Base-by-base conservation (phyloP, 805 yeast genomes). In the Ogataea paraovalis region DNA sequence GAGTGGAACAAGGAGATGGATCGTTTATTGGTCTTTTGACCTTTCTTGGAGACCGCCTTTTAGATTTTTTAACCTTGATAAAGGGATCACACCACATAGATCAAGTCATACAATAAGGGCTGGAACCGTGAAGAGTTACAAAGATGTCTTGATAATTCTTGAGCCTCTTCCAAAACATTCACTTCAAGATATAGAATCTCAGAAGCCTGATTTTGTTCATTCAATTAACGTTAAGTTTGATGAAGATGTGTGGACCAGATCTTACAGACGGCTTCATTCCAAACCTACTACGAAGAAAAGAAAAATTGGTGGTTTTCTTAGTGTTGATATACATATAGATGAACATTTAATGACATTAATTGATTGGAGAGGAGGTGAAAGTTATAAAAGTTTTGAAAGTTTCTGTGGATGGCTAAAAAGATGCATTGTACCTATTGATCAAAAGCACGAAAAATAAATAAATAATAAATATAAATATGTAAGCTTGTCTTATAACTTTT, bases 401-500 rank as follows among this genome's bases (percentile, higher is more conserved):
- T 64, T 67, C 39, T 50, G 54, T 43, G 56, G 58, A 12, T 57
- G 58, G 54, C 30, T 62, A 34, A 53, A 45, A 25, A 43, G 47
- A 39, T 18, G 9, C 16, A 20, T 28, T 13, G 14, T 25, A 10
- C 6, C 28, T 25, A 7, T 25, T 25, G 28, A 25, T 7, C 10
- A 25, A 25, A 25, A 7, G 28, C 9, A 25, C 10, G 12, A 28
- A 28, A 30, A 40, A 13, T 3, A 23, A 33, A n/a, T 33, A 19
- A 37, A 25, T 22, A 22, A 36, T 20, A 30, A 12, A 33, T n/a
- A 30, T 5, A 14, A 30, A 30, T 30, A 30, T 30, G 12, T 7
- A 30, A 30, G 16, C 13, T 10, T 8, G 14, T 30, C 34, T 30
- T 44, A 56, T 33, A 56, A 45, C 61, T 85, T 87, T 64, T 88